Evolutionary conservation across 192 early-diverging fungal species (phyloP), one percentile per base, ranked within the genome.

Genomic region (Entomortierella beljakovae): DNA sequence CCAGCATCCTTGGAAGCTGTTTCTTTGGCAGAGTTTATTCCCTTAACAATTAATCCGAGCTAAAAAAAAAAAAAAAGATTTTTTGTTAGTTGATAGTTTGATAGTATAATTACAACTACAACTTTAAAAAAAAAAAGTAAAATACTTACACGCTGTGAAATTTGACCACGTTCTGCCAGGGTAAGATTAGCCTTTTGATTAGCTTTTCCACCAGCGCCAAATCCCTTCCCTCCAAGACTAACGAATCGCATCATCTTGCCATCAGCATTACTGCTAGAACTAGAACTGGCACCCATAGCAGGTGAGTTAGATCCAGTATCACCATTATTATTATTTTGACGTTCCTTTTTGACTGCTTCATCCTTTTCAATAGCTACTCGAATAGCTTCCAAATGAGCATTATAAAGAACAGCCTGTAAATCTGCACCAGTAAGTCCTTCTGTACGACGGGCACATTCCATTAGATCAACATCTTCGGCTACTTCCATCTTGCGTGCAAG

Each of bases 341-440:
- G 63, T 55, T 85, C 75, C 60, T 84, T 80, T 37, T 73, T 75
- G 58, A 70, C 25, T n/a, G 83, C 81, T 25, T 82, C 81, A 33
- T 73, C 68, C 29, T 70, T 70, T 62, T 90, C 87, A 37, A 91
- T 88, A 23, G 80, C 74, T 18, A 90, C 90, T 55, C 97, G 96
- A 64, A 98, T 92, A 0, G 95, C 90, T 63, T 94, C 94, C 40
- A 99, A 84, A 48, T 97, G 94, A 0, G 95, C 96, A 71, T 94
- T 95, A 70, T 98, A 98, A 3, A 98, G 71, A 26, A 99, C 85
- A 0, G 93, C 96, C 83, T 98, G 98, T 64, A 99, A 73, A 83
- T 99, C 98, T 1, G 98, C 98, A 18, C 98, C 97, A 0, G 95
- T 89, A 60, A 92, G 92, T 13, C 91, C 91, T 16, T 91, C 91